These are phyloP conservation scores for Rhodotorula diobovata DNA, from an alignment of 768 basidiomycete genomes.

Conservation along the genomic window DNA sequence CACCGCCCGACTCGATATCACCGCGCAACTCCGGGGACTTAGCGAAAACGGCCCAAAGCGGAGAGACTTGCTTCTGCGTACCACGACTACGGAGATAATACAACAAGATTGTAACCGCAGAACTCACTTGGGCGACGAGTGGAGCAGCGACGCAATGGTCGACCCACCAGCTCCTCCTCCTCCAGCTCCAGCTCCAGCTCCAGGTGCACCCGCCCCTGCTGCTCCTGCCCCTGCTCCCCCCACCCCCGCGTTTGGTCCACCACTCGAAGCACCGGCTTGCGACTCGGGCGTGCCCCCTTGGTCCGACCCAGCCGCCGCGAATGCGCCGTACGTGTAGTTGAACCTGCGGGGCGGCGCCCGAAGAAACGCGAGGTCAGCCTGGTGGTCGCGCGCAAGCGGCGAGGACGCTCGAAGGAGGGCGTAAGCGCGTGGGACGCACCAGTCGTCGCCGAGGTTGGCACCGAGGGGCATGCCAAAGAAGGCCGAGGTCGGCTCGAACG, in stretches of 20 bases:
- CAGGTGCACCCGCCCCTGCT: too few species aligned
- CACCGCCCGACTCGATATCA: too few species aligned
- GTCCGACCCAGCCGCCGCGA: not conserved
- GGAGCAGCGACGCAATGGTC: not conserved
- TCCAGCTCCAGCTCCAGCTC: too few species aligned
- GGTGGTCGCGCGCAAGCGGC: not conserved
- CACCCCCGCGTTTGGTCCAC: too few species aligned
- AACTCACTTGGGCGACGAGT: not conserved
- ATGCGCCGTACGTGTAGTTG: conserved; percentile 29
- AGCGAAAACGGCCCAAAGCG: not conserved
- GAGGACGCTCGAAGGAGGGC: not conserved
- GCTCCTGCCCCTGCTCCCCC: too few species aligned
- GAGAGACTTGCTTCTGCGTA: not conserved
- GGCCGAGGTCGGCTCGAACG: conserved; percentile 24
- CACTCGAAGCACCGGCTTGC: not conserved
- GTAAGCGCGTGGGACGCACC: conserved; percentile 3
- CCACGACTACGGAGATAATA: too few species aligned
- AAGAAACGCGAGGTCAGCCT: not conserved
- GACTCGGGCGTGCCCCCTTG: conserved; percentile 5
- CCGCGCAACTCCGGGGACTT: too few species aligned
- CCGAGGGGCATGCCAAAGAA: conserved; percentile 36
- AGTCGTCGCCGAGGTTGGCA: conserved; percentile 22
- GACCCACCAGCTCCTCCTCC: not conserved
- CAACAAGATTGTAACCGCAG: too few species aligned
- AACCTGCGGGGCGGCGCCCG: conserved; percentile 7